Percentiles rank a stretch among this genome's conserved stretches.
Conservation (phyloP, 164 flowering plant species). For the Euptelea pleiosperma region DNA sequence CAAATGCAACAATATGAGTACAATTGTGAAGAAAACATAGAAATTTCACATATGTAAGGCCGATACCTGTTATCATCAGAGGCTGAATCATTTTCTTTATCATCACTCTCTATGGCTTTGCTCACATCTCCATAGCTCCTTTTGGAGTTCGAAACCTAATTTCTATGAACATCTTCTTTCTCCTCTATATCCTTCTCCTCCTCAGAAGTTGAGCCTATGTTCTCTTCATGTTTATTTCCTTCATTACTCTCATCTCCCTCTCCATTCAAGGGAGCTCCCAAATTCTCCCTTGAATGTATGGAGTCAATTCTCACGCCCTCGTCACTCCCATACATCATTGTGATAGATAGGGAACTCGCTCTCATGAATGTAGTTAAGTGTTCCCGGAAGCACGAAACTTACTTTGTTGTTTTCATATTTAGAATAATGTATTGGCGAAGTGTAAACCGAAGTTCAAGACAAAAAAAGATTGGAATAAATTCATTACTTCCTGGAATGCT, state of each 20-base stretch:
- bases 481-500: too few species aligned
- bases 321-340: too few species aligned
- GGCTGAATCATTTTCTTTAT: constrained; percentile 59
- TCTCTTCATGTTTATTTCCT: constrained; percentile 13
- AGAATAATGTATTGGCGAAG: too few species aligned
- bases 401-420: too few species aligned
- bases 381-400: too few species aligned
- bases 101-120: constrained; percentile 33
- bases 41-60: not conserved
- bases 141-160: constrained; percentile 10
- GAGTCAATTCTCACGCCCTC: too few species aligned
- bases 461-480: too few species aligned
- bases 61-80: constrained; percentile 49
- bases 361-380: too few species aligned
- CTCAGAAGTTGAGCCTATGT: constrained; percentile 3
- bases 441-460: too few species aligned
- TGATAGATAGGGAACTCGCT: too few species aligned
- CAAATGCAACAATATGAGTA: not conserved
- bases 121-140: constrained; percentile 10
- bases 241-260: constrained; percentile 1
- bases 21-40: not conserved
- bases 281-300: too few species aligned
- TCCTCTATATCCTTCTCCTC: constrained; percentile 8
- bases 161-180: not conserved
- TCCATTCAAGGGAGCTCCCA: too few species aligned